Conservation (phyloP, 495 filamentous ascomycete genomes). For the Umbilicaria muhlenbergii region DNA sequence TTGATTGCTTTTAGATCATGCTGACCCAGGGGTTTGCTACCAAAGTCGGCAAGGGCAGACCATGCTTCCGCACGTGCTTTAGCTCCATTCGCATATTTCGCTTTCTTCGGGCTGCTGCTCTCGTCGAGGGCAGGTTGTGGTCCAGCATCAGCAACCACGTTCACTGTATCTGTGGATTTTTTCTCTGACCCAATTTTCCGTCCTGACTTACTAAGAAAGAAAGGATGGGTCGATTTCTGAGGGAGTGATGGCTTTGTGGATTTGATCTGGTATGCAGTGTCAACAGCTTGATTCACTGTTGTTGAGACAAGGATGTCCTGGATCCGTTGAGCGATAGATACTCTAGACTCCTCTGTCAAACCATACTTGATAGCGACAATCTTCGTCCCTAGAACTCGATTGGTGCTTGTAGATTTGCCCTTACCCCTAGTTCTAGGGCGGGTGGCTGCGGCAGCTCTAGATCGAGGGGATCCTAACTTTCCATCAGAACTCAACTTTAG, state of each 20-base stretch:
- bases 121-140: neutral
- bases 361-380: slow-evolving; percentile 33
- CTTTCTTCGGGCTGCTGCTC: slow-evolving; percentile 3
- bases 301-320: slow-evolving; percentile 30
- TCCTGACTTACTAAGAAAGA: slow-evolving; percentile 38
- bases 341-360: slow-evolving; percentile 7
- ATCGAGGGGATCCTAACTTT: slow-evolving; percentile 37
- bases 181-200: no score
- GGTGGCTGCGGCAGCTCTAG: slow-evolving; percentile 11
- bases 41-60: neutral
- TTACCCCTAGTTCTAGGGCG: slow-evolving; percentile 15
- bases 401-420: slow-evolving; percentile 12
- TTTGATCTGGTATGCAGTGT: slow-evolving; percentile 7
- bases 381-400: slow-evolving; percentile 10
- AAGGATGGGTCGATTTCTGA: slow-evolving; percentile 60
- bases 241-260: slow-evolving; percentile 15
- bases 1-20: slow-evolving; percentile 18
- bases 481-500: slow-evolving; percentile 39
- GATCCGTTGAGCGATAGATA: slow-evolving; percentile 29
- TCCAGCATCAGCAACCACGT: slow-evolving; percentile 1
- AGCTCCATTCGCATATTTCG: slow-evolving; percentile 10
- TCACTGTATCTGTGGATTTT: slow-evolving; percentile 11
- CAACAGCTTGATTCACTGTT: slow-evolving; percentile 4
- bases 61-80: slow-evolving; percentile 1
- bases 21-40: slow-evolving; percentile 1